These are phyloP conservation scores for Alternaria angustiovoidea DNA, from an alignment of 2,329 filamentous ascomycete genomes.

Conservation along the genomic window DNA sequence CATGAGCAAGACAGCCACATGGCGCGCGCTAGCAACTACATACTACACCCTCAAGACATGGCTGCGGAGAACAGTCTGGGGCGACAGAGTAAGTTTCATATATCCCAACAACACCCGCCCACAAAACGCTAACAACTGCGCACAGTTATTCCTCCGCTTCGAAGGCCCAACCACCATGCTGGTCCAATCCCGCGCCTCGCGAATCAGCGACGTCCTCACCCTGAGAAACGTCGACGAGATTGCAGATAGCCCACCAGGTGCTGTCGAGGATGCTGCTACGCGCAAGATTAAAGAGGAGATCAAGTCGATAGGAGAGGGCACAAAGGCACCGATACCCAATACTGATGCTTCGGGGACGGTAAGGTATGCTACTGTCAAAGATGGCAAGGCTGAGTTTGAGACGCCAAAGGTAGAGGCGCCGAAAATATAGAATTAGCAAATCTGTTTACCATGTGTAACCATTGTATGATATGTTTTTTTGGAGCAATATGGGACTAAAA, in stretches of 20 bases:
- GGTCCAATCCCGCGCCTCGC: conserved; percentile 84
- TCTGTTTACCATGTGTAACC: no score
- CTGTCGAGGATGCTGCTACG: conserved; percentile 63
- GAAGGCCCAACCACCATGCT: conserved; percentile 85
- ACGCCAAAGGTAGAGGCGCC: conserved; percentile 15
- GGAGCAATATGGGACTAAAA: not conserved
- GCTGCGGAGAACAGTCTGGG: conserved; percentile 85
- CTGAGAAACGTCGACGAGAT: conserved; percentile 87
- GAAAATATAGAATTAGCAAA: conserved; percentile 5
- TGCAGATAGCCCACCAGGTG: conserved; percentile 79
- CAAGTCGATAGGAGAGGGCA: conserved; percentile 39
- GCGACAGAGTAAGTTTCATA: conserved; percentile 79
- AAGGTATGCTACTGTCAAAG: conserved; percentile 36
- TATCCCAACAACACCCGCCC: no score
- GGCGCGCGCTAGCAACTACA: conserved; percentile 72
- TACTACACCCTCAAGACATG: conserved; percentile 77
- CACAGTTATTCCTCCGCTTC: conserved; percentile 83
- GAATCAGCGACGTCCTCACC: conserved; percentile 79
- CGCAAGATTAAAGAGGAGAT: conserved; percentile 49
- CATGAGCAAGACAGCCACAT: conserved; percentile 75
- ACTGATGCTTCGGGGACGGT: conserved; percentile 27
- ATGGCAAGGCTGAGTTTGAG: conserved; percentile 41
- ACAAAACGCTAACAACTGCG: conserved; percentile 22
- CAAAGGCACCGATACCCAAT: conserved; percentile 27
- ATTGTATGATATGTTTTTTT: no score